Conservation (phyloP, 106 monocot genomes). For the Platanthera guangdongensis region DNA sequence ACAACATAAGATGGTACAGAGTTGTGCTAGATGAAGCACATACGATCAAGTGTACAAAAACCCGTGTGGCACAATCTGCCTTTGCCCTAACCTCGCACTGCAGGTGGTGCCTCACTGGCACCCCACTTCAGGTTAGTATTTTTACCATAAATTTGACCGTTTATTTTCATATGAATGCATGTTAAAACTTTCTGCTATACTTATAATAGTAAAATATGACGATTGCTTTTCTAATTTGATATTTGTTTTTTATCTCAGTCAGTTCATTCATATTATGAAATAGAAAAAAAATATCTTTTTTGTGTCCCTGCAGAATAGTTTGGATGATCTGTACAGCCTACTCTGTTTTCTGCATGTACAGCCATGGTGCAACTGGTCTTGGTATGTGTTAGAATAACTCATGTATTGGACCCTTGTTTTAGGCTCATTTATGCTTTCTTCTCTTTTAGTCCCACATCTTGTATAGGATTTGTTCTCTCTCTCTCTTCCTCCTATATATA, state of each 20-base stretch:
- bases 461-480: too few relatives aligned
- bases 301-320: slow-evolving; percentile 57
- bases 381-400: too few relatives aligned
- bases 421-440: too few relatives aligned
- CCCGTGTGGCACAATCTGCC: slow-evolving; percentile 58
- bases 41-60: slow-evolving; percentile 71
- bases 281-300: not conserved
- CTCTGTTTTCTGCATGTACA: slow-evolving; percentile 82
- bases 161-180: not conserved
- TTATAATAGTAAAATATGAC: not conserved
- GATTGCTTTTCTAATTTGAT: not conserved
- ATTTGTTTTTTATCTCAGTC: not conserved
- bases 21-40: slow-evolving; percentile 90
- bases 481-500: too few relatives aligned
- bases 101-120: slow-evolving; percentile 89
- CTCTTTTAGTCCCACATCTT: too few relatives aligned
- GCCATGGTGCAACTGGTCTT: slow-evolving; percentile 77
- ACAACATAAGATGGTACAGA: slow-evolving; percentile 69
- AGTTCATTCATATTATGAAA: not conserved
- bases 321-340: slow-evolving; percentile 93
- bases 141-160: not conserved
- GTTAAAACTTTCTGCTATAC: not conserved
- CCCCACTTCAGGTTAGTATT: slow-evolving; percentile 66
- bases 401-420: too few relatives aligned
- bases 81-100: slow-evolving; percentile 53